phyloP scores from a whole-genome alignment of 1,284 basidiomycete genomes.

The Cutaneotrichosporon cutaneum region DNA sequence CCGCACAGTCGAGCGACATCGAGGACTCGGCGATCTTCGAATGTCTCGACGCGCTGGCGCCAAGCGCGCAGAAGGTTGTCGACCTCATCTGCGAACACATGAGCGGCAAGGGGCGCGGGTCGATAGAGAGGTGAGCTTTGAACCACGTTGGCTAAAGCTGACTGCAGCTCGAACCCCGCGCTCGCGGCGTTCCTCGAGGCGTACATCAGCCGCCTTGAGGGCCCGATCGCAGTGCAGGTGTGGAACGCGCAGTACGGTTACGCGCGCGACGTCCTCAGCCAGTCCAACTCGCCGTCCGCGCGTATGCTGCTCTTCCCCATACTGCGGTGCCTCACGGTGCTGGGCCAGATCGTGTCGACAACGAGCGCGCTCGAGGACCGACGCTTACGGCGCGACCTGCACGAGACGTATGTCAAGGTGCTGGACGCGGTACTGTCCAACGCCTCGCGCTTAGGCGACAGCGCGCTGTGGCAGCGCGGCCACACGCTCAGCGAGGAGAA shows the following conservation, averaged over 20 bases:
- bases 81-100: constrained; percentile 79
- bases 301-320: constrained; percentile 67
- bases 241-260: constrained; percentile 79
- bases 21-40: constrained; percentile 65
- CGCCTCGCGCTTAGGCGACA: constrained; percentile 66
- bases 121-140: constrained; percentile 60
- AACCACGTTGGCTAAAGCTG: no score
- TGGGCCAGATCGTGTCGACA: constrained; percentile 77
- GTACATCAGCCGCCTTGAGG: constrained; percentile 81
- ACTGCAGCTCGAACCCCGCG: constrained; percentile 55
- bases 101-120: constrained; percentile 57
- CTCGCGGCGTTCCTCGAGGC: constrained; percentile 70
- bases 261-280: constrained; percentile 69
- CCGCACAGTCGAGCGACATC: constrained; percentile 31
- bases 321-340: constrained; percentile 73
- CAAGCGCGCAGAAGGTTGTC: constrained; percentile 83
- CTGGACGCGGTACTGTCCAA: constrained; percentile 76
- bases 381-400: constrained; percentile 82
- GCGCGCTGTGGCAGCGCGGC: constrained; percentile 28
- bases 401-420: constrained; percentile 83
- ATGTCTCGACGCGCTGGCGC: constrained; percentile 75
- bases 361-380: constrained; percentile 88
- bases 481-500: constrained; percentile 7
- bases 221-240: constrained; percentile 84
- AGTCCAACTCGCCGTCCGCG: constrained; percentile 60